Evolutionary conservation across 2,329 filamentous ascomycete genomes (phyloP), one percentile per base, ranked within the genome.

Genomic region (Talaromyces sp.): DNA sequence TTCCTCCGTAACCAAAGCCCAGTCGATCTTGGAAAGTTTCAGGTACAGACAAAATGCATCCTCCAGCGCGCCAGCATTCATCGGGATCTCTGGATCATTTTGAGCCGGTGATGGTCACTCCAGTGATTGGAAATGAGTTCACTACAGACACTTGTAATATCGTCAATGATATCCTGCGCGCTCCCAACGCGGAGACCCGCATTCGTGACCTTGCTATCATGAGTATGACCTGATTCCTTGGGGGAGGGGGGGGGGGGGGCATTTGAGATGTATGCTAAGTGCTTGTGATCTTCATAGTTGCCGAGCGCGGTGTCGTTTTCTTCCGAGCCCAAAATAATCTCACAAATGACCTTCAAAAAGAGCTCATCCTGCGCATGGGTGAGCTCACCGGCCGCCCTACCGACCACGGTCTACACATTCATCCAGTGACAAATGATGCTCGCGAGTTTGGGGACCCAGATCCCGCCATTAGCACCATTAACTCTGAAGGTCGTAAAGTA

Each of bases 301-400:
- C 77, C 8, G 72, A 79, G 55, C 72, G 78, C 13, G 77, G 78
- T 11, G 77, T 81, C 3, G 73, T 80, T 27, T 80, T 81, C 65
- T 80, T 80, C 66, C 75, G 78, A 29, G 72, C 72, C 30, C 78
- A 81, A 57, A 67, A 76, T 55, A 70, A 74, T 46, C 68, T 81
- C 17, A 75, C 69, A 24, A 74, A 79, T 27, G 71, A 77, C 3
- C 70, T 77, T 10, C 79, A 82, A 57, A 82, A 82, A 69, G 62
- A 74, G 11, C 71, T 82, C n/a, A 74, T 73, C 43, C 76, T 80
- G 40, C 70, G 74, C 16, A 69, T 78, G 4, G 75, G 75, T 24
- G 65, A 75, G 54, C 66, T 77, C 4, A 70, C 73, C 10, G 76
- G 75, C 40, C 75, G 77, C 58, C 76, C 75, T 5, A 65, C 63